Base-by-base conservation (phyloP, 2,329 filamentous ascomycete species). In the Alternaria tenuissima region DNA sequence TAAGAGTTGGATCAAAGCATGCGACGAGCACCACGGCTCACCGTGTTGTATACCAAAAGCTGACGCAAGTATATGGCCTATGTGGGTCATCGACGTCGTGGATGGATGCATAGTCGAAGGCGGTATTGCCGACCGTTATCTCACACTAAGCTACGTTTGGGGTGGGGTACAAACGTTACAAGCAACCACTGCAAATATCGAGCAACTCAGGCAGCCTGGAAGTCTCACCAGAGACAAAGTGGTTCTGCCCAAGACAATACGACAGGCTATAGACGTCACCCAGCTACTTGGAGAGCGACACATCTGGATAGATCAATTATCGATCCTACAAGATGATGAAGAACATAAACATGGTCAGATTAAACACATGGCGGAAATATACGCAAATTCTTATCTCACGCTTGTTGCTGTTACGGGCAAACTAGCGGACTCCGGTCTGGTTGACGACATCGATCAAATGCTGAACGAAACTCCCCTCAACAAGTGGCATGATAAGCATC, bases 201-300 rank as follows among this genome's bases (percentile, higher is more conserved):
- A 16, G 2, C n/a, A 2, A 2, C 28, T 47, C 26, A 22, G 6
- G 0, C 28, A 22, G 44, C 1, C 28, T 1, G 26, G 44, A 32
- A 47, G 44, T 5, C 44, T 47, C 11, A 0, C 0, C 1, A 4
- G 14, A 5, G 2, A 4, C 3, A 3, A 16, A 7, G 0, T 5
- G 1, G 3, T 7, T 4, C 1, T 47, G 12, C 26, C 44, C 3
- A 47, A 4, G 8, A 32, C 44, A 14, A 32, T 47, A 47, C 44
- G 43, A 2, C 3, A 46, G 11, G 26, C 43, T 4, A 1, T 46
- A 14, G 3, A 46, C 0, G 16, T 20, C 18, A 46, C 26, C 2
- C 16, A 3, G 1, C 1, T 30, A 3, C 26, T 46, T 4, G 26
- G 18, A 5, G 26, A 46, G 12, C 43, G 43, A 7, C 14, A 46